A percentile compares a stretch with the other conserved stretches of the same genome.
These are phyloP conservation scores for Rhizophagus sp. DNA, from an alignment of 192 early-diverging fungal species.

Conservation along the genomic window DNA sequence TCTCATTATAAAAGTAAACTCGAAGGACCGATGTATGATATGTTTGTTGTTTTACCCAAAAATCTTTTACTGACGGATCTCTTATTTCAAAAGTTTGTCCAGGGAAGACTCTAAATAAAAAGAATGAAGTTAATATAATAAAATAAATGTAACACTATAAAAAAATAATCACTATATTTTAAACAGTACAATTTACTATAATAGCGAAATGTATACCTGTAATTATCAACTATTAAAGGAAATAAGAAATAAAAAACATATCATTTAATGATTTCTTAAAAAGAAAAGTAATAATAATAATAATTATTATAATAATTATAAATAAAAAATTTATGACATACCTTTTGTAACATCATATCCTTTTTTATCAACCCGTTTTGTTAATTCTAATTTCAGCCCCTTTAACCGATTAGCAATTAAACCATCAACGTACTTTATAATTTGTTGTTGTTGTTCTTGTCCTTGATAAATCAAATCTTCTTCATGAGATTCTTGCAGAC, in stretches of 20 bases:
- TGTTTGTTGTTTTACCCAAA: slow-evolving; percentile 30
- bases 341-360: slow-evolving; percentile 43
- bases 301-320: too few relatives aligned
- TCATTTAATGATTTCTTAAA: neutral
- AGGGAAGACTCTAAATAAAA: slow-evolving; percentile 29
- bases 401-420: slow-evolving; percentile 35
- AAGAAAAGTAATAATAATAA: too few relatives aligned
- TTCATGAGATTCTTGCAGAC: slow-evolving; percentile 1
- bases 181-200: neutral
- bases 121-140: neutral
- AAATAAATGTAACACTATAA: neutral
- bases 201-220: slow-evolving; percentile 19
- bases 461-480: neutral
- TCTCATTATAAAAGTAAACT: neutral
- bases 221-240: slow-evolving; percentile 12
- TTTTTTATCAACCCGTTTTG: slow-evolving; percentile 15
- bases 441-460: slow-evolving; percentile 21
- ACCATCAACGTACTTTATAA: slow-evolving; percentile 39
- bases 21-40: slow-evolving; percentile 3
- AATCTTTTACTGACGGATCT: slow-evolving; percentile 16
- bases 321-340: slow-evolving; percentile 21
- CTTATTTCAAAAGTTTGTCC: slow-evolving; percentile 35
- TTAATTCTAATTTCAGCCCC: slow-evolving; percentile 43
- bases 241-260: neutral
- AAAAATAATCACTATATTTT: neutral